phyloP scores from a whole-genome alignment of 2,329 filamentous ascomycete genomes.

The Epichloe gansuensis region DNA sequence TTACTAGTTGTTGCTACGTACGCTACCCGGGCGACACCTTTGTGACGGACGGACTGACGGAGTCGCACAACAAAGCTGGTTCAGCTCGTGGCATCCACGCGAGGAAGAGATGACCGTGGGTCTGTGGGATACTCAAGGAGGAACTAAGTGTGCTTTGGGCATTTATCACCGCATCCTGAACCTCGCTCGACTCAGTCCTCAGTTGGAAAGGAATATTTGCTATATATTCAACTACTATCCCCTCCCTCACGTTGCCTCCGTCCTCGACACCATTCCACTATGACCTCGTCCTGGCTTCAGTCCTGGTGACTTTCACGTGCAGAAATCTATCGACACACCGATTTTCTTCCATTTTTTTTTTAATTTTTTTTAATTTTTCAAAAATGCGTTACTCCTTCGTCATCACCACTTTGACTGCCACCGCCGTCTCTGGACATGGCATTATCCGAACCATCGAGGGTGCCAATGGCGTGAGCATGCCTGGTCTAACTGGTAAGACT shows the following conservation, averaged over 20 bases:
- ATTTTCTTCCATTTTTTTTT: too few species aligned
- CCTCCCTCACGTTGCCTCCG: neutral
- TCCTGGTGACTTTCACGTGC: slow-evolving; percentile 1
- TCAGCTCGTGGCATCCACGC: neutral
- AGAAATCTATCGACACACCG: too few species aligned
- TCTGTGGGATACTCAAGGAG: too few species aligned
- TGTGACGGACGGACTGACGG: neutral
- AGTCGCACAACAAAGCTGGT: neutral
- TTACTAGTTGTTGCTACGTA: too few species aligned
- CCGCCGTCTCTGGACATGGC: slow-evolving; percentile 3
- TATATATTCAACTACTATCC: neutral
- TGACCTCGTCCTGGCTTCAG: neutral
- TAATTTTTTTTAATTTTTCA: slow-evolving; percentile 2
- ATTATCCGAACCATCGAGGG: neutral
- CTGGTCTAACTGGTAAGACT: slow-evolving; percentile 3
- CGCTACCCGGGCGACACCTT: too few species aligned
- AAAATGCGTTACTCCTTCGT: slow-evolving; percentile 18
- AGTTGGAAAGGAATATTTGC: neutral
- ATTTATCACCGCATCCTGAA: neutral
- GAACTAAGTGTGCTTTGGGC: neutral
- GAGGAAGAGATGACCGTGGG: too few species aligned
- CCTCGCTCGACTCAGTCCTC: neutral
- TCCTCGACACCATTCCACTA: neutral
- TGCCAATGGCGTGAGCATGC: slow-evolving; percentile 3
- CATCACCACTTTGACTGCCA: slow-evolving; percentile 19